Percentiles rank a stretch among this genome's conserved stretches.
These are phyloP conservation scores for Clavispora vitiphila DNA, from an alignment of 805 yeast species.

Conservation along the genomic window DNA sequence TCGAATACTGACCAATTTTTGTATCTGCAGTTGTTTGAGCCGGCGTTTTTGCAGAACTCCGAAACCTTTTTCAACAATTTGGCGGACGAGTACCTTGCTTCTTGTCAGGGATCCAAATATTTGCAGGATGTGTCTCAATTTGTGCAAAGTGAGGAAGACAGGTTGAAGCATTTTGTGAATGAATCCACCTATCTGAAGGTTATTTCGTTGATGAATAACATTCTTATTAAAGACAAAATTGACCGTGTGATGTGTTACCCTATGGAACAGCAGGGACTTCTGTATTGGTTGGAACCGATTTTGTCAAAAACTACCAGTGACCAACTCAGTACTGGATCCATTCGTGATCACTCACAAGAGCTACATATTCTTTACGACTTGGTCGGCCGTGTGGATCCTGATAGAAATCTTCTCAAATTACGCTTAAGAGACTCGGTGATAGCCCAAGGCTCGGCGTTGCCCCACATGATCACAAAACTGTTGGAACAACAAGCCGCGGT, in stretches of 20 bases:
- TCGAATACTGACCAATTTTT: slow-evolving; percentile 37
- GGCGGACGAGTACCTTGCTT: slow-evolving; percentile 40
- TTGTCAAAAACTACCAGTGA: slow-evolving; percentile 13
- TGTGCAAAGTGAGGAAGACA: slow-evolving; percentile 56
- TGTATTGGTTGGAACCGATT: slow-evolving; percentile 49
- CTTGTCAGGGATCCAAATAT: slow-evolving; percentile 48
- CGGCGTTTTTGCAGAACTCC: slow-evolving; percentile 50
- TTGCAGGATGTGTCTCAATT: slow-evolving; percentile 48
- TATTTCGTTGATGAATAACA: slow-evolving; percentile 51
- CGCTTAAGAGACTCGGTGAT: slow-evolving; percentile 45
- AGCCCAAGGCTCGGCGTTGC: slow-evolving; percentile 40
- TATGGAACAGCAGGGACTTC: slow-evolving; percentile 52
- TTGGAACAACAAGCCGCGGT: slow-evolving; percentile 10
- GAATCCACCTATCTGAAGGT: slow-evolving; percentile 46
- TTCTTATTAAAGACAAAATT: slow-evolving; percentile 52
- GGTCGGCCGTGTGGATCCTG: slow-evolving; percentile 49
- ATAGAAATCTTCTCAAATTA: slow-evolving; percentile 43
- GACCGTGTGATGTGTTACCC: slow-evolving; percentile 46
- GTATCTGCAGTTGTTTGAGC: slow-evolving; percentile 64
- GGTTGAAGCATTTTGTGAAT: slow-evolving; percentile 52
- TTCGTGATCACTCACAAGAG: slow-evolving; percentile 25
- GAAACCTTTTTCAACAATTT: slow-evolving; percentile 48
- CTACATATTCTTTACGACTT: slow-evolving; percentile 46
- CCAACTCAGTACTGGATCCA: neutral
- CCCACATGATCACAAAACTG: slow-evolving; percentile 16